These are phyloP conservation scores for Clavulina sp. DNA, from an alignment of 768 basidiomycete species.

Conservation along the genomic window DNA sequence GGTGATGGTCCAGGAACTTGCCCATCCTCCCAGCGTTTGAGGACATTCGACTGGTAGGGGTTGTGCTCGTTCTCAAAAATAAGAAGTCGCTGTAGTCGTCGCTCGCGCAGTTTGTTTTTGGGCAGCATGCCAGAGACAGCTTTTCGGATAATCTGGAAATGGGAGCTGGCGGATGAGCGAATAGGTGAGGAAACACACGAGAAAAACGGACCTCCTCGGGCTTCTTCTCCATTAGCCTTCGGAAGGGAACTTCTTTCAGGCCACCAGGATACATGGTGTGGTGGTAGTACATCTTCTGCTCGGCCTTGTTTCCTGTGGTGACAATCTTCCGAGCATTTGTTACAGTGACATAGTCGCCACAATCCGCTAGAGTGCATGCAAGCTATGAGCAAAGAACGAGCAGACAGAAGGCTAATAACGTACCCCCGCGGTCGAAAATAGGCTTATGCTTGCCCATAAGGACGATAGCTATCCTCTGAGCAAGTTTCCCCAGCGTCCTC, in stretches of 20 bases:
- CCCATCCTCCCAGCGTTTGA: slow-evolving; percentile 55
- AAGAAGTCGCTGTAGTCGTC: slow-evolving; percentile 70
- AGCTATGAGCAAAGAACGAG: neutral
- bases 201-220: slow-evolving; percentile 63
- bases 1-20: slow-evolving; percentile 9
- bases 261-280: slow-evolving; percentile 91
- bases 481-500: slow-evolving; percentile 85
- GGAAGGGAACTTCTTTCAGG: slow-evolving; percentile 77
- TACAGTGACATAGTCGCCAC: slow-evolving; percentile 94
- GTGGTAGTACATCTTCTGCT: slow-evolving; percentile 74
- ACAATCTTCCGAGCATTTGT: slow-evolving; percentile 71
- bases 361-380: slow-evolving; percentile 49
- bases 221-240: slow-evolving; percentile 63
- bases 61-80: slow-evolving; percentile 62
- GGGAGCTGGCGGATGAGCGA: neutral
- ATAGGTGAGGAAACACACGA: neutral
- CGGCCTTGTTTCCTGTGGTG: slow-evolving; percentile 77
- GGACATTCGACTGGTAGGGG: slow-evolving; percentile 53
- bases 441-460: slow-evolving; percentile 99
- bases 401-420: neutral
- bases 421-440: slow-evolving; percentile 71
- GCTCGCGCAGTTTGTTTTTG: slow-evolving; percentile 88
- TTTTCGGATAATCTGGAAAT: slow-evolving; percentile 68
- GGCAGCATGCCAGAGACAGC: slow-evolving; percentile 98
- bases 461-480: slow-evolving; percentile 82